phyloP scores from a whole-genome alignment of 2,329 filamentous ascomycete genomes.

The Nemania sp. region DNA sequence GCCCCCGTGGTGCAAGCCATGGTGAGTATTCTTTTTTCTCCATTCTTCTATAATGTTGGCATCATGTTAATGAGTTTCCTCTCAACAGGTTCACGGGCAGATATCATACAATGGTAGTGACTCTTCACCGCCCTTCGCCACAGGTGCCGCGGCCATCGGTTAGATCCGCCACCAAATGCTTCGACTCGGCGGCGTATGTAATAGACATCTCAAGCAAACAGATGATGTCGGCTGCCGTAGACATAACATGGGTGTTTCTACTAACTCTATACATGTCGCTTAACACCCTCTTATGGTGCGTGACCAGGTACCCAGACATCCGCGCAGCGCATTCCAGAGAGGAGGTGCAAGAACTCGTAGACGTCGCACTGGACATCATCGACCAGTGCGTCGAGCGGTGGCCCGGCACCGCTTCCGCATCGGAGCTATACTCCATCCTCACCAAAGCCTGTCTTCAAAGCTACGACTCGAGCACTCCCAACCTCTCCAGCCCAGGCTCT shows the following conservation, averaged over 20 bases:
- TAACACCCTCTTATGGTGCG: conserved; percentile 90
- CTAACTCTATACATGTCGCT: conserved; percentile 90
- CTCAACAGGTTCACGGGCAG: conserved; percentile 69
- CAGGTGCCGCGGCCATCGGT: conserved; percentile 88
- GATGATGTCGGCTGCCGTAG: conserved; percentile 79
- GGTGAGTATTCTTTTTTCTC: conserved; percentile 66
- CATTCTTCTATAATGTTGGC: neutral
- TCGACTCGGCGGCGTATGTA: conserved; percentile 83
- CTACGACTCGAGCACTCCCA: conserved; percentile 73
- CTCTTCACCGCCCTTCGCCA: conserved; percentile 89
- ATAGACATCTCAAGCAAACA: conserved; percentile 85
- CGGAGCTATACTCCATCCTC: conserved; percentile 87
- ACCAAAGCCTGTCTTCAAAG: conserved; percentile 88
- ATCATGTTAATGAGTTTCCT: conserved; percentile 8
- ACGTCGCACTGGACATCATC: conserved; percentile 81
- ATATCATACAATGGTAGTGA: conserved; percentile 89
- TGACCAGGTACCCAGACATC: conserved; percentile 83
- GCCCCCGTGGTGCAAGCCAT: conserved; percentile 78
- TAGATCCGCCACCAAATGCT: conserved; percentile 83
- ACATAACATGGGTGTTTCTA: conserved; percentile 94
- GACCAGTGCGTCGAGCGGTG: conserved; percentile 85
- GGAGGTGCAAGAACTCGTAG: conserved; percentile 80
- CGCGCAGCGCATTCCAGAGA: conserved; percentile 77
- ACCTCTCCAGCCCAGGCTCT: conserved; percentile 50
- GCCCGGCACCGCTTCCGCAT: conserved; percentile 88